Evolutionary conservation across 257 asterid species (phyloP).

Genomic region (Solanum commersonii): DNA sequence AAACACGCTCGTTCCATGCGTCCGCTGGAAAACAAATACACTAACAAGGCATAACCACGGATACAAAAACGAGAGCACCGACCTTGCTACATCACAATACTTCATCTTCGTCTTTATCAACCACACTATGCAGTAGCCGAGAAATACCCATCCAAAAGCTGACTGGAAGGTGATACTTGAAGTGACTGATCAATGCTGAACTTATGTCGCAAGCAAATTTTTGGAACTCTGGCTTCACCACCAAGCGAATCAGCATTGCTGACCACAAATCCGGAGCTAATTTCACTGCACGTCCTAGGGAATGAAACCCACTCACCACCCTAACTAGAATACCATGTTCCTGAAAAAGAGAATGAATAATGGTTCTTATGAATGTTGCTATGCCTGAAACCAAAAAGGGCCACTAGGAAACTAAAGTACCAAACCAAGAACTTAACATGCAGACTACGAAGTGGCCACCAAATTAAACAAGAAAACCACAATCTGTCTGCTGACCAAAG

Average conservation of each 20-base stretch:
- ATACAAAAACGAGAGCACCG: neutral
- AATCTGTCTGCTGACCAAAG: neutral
- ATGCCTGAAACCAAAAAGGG: neutral
- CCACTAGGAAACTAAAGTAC: neutral
- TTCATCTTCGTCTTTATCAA: neutral
- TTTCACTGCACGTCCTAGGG: slow-evolving; percentile 49
- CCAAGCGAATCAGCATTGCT: slow-evolving; percentile 62
- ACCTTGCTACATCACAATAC: neutral
- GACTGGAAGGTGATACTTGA: slow-evolving; percentile 32
- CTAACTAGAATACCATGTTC: slow-evolving; percentile 40
- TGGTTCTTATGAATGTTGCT: neutral
- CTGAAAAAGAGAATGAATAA: slow-evolving; percentile 19
- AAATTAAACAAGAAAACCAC: neutral
- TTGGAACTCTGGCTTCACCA: slow-evolving; percentile 61
- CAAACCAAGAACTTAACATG: neutral
- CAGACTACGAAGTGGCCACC: neutral
- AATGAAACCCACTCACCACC: slow-evolving; percentile 48
- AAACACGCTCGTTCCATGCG: neutral
- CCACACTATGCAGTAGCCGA: slow-evolving; percentile 29
- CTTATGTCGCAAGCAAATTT: slow-evolving; percentile 42
- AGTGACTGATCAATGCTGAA: slow-evolving; percentile 44
- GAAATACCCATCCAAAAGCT: slow-evolving; percentile 57
- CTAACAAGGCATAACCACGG: neutral
- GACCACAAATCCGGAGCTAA: slow-evolving; percentile 75
- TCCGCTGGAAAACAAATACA: neutral